phyloP scores from a whole-genome alignment of 495 filamentous ascomycete genomes.

The Podospora comata region DNA sequence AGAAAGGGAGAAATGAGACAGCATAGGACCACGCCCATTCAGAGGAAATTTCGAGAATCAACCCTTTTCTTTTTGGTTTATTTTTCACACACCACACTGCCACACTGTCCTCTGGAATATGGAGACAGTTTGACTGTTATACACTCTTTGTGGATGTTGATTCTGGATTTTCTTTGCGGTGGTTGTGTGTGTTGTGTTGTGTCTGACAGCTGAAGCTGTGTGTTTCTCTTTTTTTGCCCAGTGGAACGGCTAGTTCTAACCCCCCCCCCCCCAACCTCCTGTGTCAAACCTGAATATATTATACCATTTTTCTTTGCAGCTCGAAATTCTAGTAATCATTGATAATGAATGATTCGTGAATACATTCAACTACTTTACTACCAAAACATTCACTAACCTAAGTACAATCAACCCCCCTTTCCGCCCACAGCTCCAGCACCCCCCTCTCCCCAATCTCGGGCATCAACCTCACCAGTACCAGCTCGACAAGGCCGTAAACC shows the following conservation, averaged over 20 bases:
- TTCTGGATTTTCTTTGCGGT: background rate
- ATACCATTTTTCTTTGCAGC: background rate
- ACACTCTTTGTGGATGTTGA: background rate
- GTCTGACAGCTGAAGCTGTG: background rate
- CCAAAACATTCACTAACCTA: background rate
- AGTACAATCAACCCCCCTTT: conserved; percentile 39
- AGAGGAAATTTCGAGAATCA: background rate
- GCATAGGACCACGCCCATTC: background rate
- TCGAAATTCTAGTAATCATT: background rate
- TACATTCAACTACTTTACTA: background rate
- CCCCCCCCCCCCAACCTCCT: background rate
- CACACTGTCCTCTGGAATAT: background rate
- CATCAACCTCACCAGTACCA: conserved; percentile 70
- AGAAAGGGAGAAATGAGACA: background rate
- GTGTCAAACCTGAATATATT: background rate
- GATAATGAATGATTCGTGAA: background rate
- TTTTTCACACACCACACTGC: background rate
- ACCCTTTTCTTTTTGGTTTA: background rate
- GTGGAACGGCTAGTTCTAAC: no score
- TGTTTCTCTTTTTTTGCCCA: background rate
- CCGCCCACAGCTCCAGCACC: conserved; percentile 67
- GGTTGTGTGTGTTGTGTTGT: background rate
- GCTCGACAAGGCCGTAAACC: conserved; percentile 71
- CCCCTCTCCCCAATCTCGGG: conserved; percentile 80
- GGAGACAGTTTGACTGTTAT: background rate